phyloP scores from a whole-genome alignment of 2,329 filamentous ascomycete genomes.

The Fusarium brachygibbosum region DNA sequence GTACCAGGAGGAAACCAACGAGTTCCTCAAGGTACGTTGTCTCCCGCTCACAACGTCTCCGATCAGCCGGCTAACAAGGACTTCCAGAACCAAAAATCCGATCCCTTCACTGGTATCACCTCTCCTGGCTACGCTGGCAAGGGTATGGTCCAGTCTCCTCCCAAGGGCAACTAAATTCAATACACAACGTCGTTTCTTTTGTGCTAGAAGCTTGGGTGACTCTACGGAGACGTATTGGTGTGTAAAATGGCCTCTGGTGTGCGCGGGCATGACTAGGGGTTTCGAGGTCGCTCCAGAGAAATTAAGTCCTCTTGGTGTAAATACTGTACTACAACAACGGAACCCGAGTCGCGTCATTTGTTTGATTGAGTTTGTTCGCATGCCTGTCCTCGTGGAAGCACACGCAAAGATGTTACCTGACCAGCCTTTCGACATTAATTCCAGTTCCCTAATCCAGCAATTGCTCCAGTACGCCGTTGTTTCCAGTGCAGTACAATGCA shows the following conservation, averaged over 20 bases:
- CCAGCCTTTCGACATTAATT: constrained; percentile 30
- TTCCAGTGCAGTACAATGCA: neutral
- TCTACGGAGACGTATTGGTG: constrained; percentile 52
- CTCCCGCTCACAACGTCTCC: neutral
- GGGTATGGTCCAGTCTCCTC: constrained; percentile 81
- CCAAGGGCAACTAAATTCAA: constrained; percentile 62
- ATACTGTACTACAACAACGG: constrained; percentile 61
- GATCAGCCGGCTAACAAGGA: constrained; percentile 29
- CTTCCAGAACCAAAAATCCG: constrained; percentile 82
- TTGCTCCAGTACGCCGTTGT: constrained; percentile 32
- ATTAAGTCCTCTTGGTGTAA: constrained; percentile 55
- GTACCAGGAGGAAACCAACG: constrained; percentile 95
- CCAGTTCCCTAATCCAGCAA: constrained; percentile 27
- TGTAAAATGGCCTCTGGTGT: constrained; percentile 52
- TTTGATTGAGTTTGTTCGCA: constrained; percentile 49
- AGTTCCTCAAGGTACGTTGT: constrained; percentile 83
- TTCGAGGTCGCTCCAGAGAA: constrained; percentile 52
- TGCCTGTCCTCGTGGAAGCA: constrained; percentile 32
- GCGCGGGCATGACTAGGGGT: constrained; percentile 48
- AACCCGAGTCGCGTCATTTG: constrained; percentile 53
- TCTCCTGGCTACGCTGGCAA: constrained; percentile 83
- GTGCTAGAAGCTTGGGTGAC: constrained; percentile 53
- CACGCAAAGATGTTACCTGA: constrained; percentile 21
- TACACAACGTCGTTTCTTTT: constrained; percentile 52
- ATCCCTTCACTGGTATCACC: constrained; percentile 87